Evolutionary conservation across 768 basidiomycete species (phyloP), one percentile per base, ranked within the genome.

Genomic region (Tephrocybe sp.): DNA sequence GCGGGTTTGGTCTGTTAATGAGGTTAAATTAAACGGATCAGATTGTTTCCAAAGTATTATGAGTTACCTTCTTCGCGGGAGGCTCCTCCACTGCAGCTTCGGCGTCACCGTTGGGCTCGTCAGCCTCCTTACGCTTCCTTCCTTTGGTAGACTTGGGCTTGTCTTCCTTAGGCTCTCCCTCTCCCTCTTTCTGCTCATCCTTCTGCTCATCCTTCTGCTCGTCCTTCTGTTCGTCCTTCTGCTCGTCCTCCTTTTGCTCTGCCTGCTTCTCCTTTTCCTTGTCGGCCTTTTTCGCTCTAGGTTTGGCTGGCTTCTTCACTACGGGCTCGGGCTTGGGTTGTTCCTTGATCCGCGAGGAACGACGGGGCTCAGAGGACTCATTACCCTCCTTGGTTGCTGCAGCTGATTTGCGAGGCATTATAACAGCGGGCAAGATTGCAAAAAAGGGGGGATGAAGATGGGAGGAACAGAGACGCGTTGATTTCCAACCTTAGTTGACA

Each of bases 331-430:
- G 62, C 64, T 83, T 86, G 46, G 83, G 84, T 51, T 79, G 76
- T 22, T 83, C 84, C 66, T 88, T 88, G 69, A 89, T 87, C 59
- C 86, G 83, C 25, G 78, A 68, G 7, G 86, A 88, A 68, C 86
- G 86, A 65, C 86, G 85, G 30, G 86, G 86, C 61, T 72, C 74
- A 4, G 66, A 50, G 9, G 63, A 42, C 36, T 75, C 73, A 37
- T 69, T 68, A 21, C 71, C 63, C 19, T 68, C 73, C 2, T 64
- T 63, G 29, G 75, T 52, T 39, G 77, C 57, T 42, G 75, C 67
- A 22, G 79, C 79, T 42, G 84, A 76, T 79, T 87, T 88, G 60
- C 86, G 81, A 55, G 86, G 84, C 86, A 88, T 88, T 54, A 56
- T 63, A 42, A 55, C 24, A 39, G 54, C 37, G 36, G 33, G 41